phyloP scores from a whole-genome alignment of 805 yeast species.

The Monosporozyma solicola region DNA sequence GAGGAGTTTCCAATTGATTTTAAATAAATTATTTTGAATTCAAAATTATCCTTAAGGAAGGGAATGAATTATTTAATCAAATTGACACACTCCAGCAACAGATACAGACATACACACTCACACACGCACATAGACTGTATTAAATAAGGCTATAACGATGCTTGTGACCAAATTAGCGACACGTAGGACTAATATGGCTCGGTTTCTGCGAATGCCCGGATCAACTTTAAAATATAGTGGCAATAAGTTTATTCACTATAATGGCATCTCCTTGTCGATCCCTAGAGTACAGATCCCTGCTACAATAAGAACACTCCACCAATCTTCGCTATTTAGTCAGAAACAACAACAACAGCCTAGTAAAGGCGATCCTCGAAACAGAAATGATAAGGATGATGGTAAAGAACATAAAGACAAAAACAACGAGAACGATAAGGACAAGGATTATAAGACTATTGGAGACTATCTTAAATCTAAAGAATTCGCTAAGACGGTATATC shows the following conservation, averaged over 20 bases:
- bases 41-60: background rate
- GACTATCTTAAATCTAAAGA: conserved; percentile 38
- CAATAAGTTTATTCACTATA: background rate
- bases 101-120: background rate
- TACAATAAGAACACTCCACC: background rate
- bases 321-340: background rate
- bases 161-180: background rate
- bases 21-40: background rate
- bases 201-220: background rate
- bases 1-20: background rate
- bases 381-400: background rate
- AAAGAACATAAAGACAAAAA: background rate
- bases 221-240: background rate
- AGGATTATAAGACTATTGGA: conserved; percentile 20
- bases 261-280: background rate
- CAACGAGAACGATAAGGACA: conserved; percentile 2
- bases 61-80: background rate
- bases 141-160: background rate
- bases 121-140: background rate
- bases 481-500: conserved; percentile 32
- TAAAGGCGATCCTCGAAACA: background rate
- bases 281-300: background rate
- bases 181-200: background rate
- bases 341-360: background rate
- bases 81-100: background rate